Evolutionary conservation across 2,329 filamentous ascomycete species (phyloP).

Genomic region (Calonectria hawksworthii): DNA sequence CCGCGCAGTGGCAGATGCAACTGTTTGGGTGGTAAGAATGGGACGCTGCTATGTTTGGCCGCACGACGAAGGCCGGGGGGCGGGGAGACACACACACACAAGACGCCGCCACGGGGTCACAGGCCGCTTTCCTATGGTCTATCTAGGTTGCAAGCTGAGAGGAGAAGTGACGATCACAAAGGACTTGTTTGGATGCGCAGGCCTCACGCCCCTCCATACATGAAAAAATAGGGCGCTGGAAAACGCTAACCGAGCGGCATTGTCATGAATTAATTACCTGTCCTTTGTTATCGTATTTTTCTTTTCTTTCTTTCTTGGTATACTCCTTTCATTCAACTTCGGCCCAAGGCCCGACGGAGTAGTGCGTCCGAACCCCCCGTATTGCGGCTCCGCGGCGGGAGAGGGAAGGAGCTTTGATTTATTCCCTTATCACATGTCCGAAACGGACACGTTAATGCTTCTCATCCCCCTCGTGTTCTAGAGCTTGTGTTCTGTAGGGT

Average conservation of each 20-base stretch:
- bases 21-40: not conserved
- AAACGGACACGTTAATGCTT: not conserved
- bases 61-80: no score
- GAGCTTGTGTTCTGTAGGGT: not conserved
- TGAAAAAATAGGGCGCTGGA: not conserved
- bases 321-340: not conserved
- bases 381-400: not conserved
- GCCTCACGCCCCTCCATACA: not conserved
- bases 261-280: conserved; percentile 6
- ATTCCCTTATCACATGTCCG: not conserved
- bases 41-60: not conserved
- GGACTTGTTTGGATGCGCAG: not conserved
- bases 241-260: not conserved
- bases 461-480: not conserved
- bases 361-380: not conserved
- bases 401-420: not conserved
- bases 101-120: not conserved
- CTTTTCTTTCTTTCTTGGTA: not conserved
- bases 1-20: not conserved
- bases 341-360: not conserved
- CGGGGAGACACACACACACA: no score
- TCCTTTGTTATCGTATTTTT: not conserved
- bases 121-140: not conserved
- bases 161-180: not conserved
- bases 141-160: not conserved